Conservation (phyloP, 345 rosid genomes). For the Stellera chamaejasme region DNA sequence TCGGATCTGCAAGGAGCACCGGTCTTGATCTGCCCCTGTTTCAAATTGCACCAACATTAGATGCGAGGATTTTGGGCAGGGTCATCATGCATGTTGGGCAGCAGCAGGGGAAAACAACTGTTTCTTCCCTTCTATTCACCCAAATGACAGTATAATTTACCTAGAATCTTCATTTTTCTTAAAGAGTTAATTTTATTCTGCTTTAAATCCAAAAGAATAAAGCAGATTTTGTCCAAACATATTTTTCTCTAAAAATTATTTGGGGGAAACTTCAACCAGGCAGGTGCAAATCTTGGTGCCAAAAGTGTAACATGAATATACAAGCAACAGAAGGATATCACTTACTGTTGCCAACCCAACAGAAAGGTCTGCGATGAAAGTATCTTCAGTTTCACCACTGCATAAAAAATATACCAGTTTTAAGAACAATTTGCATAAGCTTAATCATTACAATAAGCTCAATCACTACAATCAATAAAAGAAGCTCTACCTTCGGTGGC, state of each 20-base stretch:
- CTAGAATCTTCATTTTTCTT: background rate
- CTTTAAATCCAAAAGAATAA: too few species aligned
- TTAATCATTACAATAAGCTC: background rate
- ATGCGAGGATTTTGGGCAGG: background rate
- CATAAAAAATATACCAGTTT: conserved; percentile 6
- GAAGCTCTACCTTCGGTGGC: conserved; percentile 31
- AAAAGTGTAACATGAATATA: background rate
- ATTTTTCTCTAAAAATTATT: too few species aligned
- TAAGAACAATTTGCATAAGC: background rate
- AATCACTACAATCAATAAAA: background rate
- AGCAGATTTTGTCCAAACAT: too few species aligned
- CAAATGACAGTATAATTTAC: background rate
- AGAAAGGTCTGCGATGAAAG: conserved; percentile 50
- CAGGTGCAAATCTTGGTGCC: too few species aligned
- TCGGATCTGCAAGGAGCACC: conserved; percentile 76
- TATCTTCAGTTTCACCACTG: conserved; percentile 57
- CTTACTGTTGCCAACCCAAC: conserved; percentile 51
- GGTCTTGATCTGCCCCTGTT: conserved; percentile 60
- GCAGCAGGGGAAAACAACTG: too few species aligned
- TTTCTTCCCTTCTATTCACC: too few species aligned
- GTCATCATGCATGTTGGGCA: background rate
- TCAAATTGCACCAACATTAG: background rate
- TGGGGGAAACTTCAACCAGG: too few species aligned
- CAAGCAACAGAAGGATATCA: background rate
- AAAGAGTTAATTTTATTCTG: background rate